Percentiles rank a stretch among this genome's conserved stretches.
Conservation (phyloP, 139 green algal species). For the Auxenochlorella pyrenoidosa region DNA sequence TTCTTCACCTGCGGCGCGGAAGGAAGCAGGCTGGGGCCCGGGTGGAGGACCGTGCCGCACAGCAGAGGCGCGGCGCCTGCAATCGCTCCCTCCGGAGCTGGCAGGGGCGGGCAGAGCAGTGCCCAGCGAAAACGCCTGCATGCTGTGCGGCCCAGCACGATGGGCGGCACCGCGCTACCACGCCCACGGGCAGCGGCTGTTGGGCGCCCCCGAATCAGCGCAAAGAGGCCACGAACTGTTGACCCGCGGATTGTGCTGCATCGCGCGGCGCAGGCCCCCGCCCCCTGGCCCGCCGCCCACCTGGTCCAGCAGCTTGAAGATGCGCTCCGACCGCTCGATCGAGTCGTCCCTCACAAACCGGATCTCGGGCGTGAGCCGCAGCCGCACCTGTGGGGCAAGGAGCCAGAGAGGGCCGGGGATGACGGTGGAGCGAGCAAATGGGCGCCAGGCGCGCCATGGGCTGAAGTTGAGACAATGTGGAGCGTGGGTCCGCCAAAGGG, state of each 20-base stretch:
- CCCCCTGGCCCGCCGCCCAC: background rate
- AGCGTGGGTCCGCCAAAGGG: too few species aligned
- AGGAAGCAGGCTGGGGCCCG: background rate
- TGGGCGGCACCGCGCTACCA: too few species aligned
- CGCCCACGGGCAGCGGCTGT: too few species aligned
- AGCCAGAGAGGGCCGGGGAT: background rate
- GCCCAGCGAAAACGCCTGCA: background rate
- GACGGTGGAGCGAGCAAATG: background rate
- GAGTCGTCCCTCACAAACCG: slow-evolving; percentile 90
- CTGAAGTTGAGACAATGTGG: background rate
- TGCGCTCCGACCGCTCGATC: slow-evolving; percentile 72
- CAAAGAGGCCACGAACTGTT: too few species aligned
- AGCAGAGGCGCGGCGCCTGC: too few species aligned
- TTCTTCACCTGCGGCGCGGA: slow-evolving; percentile 17
- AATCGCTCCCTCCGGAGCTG: too few species aligned
- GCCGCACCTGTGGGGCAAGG: slow-evolving; percentile 34
- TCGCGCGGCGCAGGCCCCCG: too few species aligned
- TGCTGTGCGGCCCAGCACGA: too few species aligned
- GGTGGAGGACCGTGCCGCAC: too few species aligned
- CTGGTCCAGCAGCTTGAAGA: slow-evolving; percentile 56
- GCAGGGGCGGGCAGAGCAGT: too few species aligned
- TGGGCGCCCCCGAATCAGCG: too few species aligned
- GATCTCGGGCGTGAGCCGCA: slow-evolving; percentile 90
- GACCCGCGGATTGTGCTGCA: too few species aligned
- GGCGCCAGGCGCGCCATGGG: background rate